A percentile compares a stretch with the other conserved stretches of the same genome.
phyloP scores from a whole-genome alignment of 2,329 filamentous ascomycete species.

The Herpotrichia juniperi region DNA sequence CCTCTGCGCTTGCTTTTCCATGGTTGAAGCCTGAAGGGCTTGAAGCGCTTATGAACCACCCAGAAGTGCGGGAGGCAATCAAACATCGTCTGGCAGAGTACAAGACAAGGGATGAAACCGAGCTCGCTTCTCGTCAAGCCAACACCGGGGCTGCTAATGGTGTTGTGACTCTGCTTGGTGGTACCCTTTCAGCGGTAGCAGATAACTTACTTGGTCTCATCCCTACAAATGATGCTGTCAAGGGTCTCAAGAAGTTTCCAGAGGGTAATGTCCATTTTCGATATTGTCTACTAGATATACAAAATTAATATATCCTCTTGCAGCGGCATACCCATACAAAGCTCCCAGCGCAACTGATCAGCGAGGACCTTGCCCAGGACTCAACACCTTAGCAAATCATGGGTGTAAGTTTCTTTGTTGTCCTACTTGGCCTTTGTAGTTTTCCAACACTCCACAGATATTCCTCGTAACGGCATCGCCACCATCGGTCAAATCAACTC shows the following conservation, averaged over 20 bases:
- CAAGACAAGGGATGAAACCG: not conserved
- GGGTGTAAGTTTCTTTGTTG: constrained; percentile 21
- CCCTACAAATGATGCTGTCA: constrained; percentile 19
- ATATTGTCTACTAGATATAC: too few relatives aligned
- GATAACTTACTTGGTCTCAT: constrained; percentile 20
- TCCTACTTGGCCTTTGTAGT: not conserved
- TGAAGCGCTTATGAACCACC: constrained; percentile 21
- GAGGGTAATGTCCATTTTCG: constrained; percentile 11
- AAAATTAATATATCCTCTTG: not conserved
- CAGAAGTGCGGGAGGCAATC: constrained; percentile 18
- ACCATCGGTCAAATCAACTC: constrained; percentile 41
- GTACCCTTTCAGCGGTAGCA: constrained; percentile 14
- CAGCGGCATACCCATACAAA: constrained; percentile 29
- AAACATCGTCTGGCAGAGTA: constrained; percentile 11
- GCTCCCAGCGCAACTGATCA: constrained; percentile 30
- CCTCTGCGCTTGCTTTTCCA: constrained; percentile 18
- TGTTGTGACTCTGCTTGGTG: constrained; percentile 2
- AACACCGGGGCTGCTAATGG: constrained; percentile 14
- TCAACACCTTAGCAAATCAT: constrained; percentile 51
- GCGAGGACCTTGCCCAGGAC: constrained; percentile 46
- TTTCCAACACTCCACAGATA: constrained; percentile 15
- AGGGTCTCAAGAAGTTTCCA: constrained; percentile 22
- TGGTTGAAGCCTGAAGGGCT: constrained; percentile 22
- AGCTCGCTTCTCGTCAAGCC: not conserved
- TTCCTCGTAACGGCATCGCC: constrained; percentile 48